Evolutionary conservation across 2,329 filamentous ascomycete species (phyloP), one percentile per base, ranked within the genome.

Genomic region (Trichoderma oligosporum): DNA sequence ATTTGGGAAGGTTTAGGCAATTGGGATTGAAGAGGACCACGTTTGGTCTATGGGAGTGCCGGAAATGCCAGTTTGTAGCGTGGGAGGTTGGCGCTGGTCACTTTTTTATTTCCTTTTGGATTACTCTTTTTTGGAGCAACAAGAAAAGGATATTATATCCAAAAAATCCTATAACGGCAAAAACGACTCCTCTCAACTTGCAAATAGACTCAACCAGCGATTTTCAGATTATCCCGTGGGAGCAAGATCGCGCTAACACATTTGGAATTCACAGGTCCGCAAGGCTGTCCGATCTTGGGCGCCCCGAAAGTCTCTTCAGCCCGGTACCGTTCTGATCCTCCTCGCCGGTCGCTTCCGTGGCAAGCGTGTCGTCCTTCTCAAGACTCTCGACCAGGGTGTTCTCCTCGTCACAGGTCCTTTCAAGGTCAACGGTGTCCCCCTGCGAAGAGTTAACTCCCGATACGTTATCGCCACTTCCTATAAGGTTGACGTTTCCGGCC

Each of bases 341-440:
- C 91, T 99, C 76, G 94, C 94, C 78, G 94, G 94, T 74, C 94
- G 94, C 75, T 99, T 97, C 91, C 93, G 94, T 73, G 94, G 94
- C 85, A 99, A 99, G 91, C 94, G 94, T 77, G 94, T 99, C 73
- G 84, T 99, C 74, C 91, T 97, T 81, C 89, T 99, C 78, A 97
- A 97, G 87, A 85, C 88, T 79, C 92, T 99, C 74, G 84, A 90
- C 75, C 91, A 97, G 83, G 94, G 94, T 82, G 91, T 97, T 67
- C 91, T 99, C 78, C 91, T 99, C 77, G 91, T 99, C 73, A 99
- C 94, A 75, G 94, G 94, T 72, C 94, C 94, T 76, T 99, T 97
- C 89, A 99, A 97, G 88, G 88, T 99, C 82, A 99, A 99, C 83
- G 94, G 94, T 79, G 94, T 99, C 67, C 94, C 94, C 70, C 88